Percentiles rank a stretch among this genome's conserved stretches.
These are phyloP conservation scores for Astrocystis sublimbata DNA, from an alignment of 495 filamentous ascomycete genomes.

Conservation along the genomic window DNA sequence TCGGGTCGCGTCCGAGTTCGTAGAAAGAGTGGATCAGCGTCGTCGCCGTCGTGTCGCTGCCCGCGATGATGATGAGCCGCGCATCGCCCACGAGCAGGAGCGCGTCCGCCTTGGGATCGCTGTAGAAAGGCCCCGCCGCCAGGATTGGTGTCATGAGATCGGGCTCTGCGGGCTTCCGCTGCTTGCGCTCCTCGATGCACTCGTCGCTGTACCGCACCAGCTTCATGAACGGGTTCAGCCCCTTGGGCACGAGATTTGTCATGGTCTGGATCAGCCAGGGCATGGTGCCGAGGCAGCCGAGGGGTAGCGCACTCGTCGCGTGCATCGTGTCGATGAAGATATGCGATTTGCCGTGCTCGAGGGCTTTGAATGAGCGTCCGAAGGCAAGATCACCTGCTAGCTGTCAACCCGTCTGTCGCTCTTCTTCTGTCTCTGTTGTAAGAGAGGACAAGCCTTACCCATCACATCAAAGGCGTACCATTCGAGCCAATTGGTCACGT, in stretches of 20 bases:
- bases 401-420: slow-evolving; percentile 32
- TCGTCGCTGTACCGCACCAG: slow-evolving; percentile 15
- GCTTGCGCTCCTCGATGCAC: slow-evolving; percentile 35
- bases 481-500: slow-evolving; percentile 48
- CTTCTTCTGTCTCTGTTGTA: neutral
- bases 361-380: slow-evolving; percentile 15
- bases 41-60: slow-evolving; percentile 54
- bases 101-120: slow-evolving; percentile 35
- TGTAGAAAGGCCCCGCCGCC: slow-evolving; percentile 36
- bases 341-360: slow-evolving; percentile 9
- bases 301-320: slow-evolving; percentile 12
- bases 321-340: slow-evolving; percentile 18
- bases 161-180: slow-evolving; percentile 39
- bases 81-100: slow-evolving; percentile 38
- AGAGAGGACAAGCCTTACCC: slow-evolving; percentile 25
- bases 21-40: slow-evolving; percentile 52
- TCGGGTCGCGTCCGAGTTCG: slow-evolving; percentile 46
- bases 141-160: slow-evolving; percentile 41
- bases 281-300: slow-evolving; percentile 14
- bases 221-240: slow-evolving; percentile 14
- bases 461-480: slow-evolving; percentile 52
- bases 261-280: slow-evolving; percentile 17
- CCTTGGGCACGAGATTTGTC: slow-evolving; percentile 5
- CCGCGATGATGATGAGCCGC: slow-evolving; percentile 48
- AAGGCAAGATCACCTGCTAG: slow-evolving; percentile 11